Evolutionary conservation across 495 filamentous ascomycete species (phyloP).

Genomic region (Geoglossum glabrum): DNA sequence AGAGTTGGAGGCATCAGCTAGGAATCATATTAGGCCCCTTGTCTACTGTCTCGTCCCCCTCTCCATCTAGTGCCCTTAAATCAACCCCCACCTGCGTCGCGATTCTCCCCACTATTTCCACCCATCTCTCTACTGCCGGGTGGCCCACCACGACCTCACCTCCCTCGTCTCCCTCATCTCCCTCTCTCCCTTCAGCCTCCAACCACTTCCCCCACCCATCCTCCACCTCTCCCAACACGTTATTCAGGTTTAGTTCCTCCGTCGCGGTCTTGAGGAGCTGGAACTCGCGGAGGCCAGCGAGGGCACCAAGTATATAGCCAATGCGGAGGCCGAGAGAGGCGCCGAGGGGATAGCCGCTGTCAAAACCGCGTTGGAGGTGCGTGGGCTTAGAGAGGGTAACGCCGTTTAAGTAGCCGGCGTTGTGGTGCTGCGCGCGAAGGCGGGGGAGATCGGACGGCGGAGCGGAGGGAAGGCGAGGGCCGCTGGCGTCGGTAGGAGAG

Average conservation of each 20-base stretch:
- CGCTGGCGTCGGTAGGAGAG: too few species aligned
- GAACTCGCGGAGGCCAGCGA: neutral
- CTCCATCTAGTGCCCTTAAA: too few species aligned
- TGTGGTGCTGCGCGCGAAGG: constrained; percentile 20
- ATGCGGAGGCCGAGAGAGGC: neutral
- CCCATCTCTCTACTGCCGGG: neutral
- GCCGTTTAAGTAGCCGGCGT: neutral
- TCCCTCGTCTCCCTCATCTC: neutral
- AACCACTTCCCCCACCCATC: neutral
- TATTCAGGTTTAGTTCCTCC: neutral
- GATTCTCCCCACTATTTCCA: neutral
- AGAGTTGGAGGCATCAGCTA: too few species aligned
- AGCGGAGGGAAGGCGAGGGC: too few species aligned
- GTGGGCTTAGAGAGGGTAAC: neutral
- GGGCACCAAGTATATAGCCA: neutral
- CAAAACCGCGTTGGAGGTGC: neutral
- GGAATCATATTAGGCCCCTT: too few species aligned
- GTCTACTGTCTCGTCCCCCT: too few species aligned
- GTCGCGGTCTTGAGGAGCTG: neutral
- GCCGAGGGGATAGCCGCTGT: neutral
- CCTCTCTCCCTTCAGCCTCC: neutral
- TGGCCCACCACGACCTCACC: neutral
- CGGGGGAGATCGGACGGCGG: constrained; percentile 34
- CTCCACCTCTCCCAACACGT: neutral
- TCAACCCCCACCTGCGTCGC: too few species aligned